Conservation (phyloP, 805 yeast species). For the Yamadazyma tumulicola region DNA sequence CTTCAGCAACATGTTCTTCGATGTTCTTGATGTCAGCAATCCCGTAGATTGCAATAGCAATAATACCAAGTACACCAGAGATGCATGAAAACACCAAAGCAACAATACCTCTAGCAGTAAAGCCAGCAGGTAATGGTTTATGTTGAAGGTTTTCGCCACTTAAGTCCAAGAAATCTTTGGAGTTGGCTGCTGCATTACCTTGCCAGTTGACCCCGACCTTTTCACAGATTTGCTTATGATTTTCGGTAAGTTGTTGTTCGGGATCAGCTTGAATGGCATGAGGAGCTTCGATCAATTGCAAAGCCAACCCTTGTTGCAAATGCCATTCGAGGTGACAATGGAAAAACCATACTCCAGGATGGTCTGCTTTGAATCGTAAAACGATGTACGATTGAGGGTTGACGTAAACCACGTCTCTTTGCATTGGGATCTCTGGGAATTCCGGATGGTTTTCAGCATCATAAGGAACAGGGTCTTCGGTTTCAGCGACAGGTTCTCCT, state of each 20-base stretch:
- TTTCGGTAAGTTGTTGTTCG: constrained; percentile 58
- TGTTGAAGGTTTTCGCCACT: constrained; percentile 72
- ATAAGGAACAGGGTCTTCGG: constrained; percentile 49
- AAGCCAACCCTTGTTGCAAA: constrained; percentile 75
- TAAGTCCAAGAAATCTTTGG: constrained; percentile 59
- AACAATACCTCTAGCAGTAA: constrained; percentile 92
- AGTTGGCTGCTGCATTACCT: constrained; percentile 92
- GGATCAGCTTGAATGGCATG: constrained; percentile 36
- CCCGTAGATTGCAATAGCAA: constrained; percentile 78
- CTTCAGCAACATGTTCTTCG: constrained; percentile 59
- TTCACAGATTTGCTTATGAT: constrained; percentile 59
- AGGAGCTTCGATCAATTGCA: constrained; percentile 71
- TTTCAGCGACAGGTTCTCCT: constrained; percentile 50
- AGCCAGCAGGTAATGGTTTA: constrained; percentile 72
- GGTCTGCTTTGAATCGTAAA: constrained; percentile 71
- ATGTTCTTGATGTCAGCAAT: constrained; percentile 72
- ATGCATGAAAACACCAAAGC: constrained; percentile 89
- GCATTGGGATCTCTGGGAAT: constrained; percentile 57
- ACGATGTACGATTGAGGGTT: constrained; percentile 67
- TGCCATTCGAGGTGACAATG: constrained; percentile 92
- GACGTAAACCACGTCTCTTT: constrained; percentile 70
- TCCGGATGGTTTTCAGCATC: constrained; percentile 33
- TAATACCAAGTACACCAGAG: constrained; percentile 80
- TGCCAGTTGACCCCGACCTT: constrained; percentile 46
- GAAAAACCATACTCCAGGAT: constrained; percentile 94